These are phyloP conservation scores for Paramecium sonneborni DNA, from an alignment of 73 alveolate species.

Conservation along the genomic window DNA sequence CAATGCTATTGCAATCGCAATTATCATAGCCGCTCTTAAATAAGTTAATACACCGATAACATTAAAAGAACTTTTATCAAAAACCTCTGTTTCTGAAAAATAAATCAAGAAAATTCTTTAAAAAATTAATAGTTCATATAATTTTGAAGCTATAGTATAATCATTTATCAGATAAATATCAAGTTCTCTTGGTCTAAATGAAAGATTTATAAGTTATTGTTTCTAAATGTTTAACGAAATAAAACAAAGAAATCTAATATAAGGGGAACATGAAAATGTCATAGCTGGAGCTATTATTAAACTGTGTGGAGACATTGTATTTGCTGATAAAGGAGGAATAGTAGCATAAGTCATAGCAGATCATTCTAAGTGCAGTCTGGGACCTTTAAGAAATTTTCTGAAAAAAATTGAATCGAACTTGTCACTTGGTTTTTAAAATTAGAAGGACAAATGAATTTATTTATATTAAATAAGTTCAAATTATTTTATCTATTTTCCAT, in stretches of 20 bases:
- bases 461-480: no score
- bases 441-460: not conserved
- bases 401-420: not conserved
- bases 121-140: not conserved
- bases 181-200: not conserved
- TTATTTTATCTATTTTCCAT: no score
- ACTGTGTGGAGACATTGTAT: not conserved
- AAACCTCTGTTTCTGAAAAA: constrained; percentile 26
- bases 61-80: not conserved
- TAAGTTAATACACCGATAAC: not conserved
- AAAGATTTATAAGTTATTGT: not conserved
- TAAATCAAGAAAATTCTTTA: constrained; percentile 7
- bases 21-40: not conserved
- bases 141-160: not conserved
- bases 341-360: not conserved
- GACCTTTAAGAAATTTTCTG: not conserved
- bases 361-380: not conserved
- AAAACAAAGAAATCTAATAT: not conserved
- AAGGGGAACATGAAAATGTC: constrained; percentile 54
- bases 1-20: constrained; percentile 32
- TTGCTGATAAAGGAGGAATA: constrained; percentile 31
- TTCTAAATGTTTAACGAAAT: not conserved
- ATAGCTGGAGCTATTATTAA: constrained; percentile 35
- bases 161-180: not conserved
- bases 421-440: not conserved